Conservation (phyloP, 306 rosid genomes). For the Delonix regia region DNA sequence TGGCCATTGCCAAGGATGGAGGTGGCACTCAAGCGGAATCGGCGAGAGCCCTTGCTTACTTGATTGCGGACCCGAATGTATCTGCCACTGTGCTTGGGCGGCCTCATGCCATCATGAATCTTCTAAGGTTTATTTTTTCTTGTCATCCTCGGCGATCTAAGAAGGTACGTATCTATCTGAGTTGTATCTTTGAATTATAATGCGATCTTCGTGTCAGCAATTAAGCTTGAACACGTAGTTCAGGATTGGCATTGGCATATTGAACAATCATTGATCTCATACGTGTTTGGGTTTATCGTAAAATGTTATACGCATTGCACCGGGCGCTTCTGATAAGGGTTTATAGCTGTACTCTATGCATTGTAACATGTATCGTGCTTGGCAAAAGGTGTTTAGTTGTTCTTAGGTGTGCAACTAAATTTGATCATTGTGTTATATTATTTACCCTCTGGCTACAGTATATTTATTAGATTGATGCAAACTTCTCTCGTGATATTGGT, state of each 20-base stretch:
- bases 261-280: conserved; percentile 12
- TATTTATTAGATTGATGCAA: conserved; percentile 16
- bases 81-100: conserved; percentile 76
- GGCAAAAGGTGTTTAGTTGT: background rate
- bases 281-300: background rate
- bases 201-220: background rate
- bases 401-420: background rate
- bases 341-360: background rate
- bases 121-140: conserved; percentile 83
- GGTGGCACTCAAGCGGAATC: conserved; percentile 85
- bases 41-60: conserved; percentile 90
- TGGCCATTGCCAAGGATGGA: conserved; percentile 69
- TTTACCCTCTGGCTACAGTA: conserved; percentile 12
- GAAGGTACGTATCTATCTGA: conserved; percentile 47
- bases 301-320: background rate
- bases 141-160: conserved; percentile 86
- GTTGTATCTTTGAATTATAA: background rate
- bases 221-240: conserved; percentile 12
- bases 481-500: conserved; percentile 25
- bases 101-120: conserved; percentile 83
- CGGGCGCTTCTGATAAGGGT: background rate
- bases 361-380: background rate
- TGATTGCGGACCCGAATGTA: conserved; percentile 88
- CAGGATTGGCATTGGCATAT: conserved; percentile 11
- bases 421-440: conserved; percentile 12